Evolutionary conservation across 495 filamentous ascomycete genomes (phyloP).

Genomic region (Articulospora tetracladia): DNA sequence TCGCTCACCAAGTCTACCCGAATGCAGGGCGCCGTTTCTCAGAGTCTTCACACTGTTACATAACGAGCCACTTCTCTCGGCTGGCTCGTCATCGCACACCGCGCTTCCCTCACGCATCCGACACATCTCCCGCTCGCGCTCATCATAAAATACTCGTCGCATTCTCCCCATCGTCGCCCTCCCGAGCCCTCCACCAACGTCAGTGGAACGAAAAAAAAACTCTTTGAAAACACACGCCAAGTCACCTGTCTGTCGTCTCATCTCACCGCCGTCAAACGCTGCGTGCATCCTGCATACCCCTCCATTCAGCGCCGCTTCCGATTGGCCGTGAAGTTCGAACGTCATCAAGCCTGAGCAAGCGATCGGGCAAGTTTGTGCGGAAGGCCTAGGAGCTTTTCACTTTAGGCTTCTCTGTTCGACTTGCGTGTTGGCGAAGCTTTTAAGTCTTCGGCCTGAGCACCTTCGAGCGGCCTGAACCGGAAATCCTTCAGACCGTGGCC

Average conservation of each 20-base stretch:
- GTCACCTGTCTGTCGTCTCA: neutral
- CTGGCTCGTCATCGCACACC: neutral
- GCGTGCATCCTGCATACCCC: neutral
- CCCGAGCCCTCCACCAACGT: neutral
- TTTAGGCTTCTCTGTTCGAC: neutral
- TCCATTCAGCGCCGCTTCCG: neutral
- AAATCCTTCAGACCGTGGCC: neutral
- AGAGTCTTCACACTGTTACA: slow-evolving; percentile 1
- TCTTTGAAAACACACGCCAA: neutral
- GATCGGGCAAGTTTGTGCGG: neutral
- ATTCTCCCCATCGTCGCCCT: neutral
- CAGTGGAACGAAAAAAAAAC: neutral
- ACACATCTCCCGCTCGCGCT: neutral
- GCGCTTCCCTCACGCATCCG: neutral
- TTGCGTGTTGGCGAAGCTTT: neutral
- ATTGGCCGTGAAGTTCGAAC: neutral
- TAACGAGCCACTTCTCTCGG: neutral
- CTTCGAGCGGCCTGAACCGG: neutral
- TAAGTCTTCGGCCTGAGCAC: neutral
- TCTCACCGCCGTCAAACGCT: neutral
- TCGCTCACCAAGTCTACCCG: neutral
- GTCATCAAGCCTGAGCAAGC: neutral
- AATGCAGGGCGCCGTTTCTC: neutral
- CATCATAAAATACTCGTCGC: neutral
- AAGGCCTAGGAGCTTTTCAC: neutral